These are phyloP conservation scores for Collybia sp. DNA, from an alignment of 768 basidiomycete species.

Conservation along the genomic window DNA sequence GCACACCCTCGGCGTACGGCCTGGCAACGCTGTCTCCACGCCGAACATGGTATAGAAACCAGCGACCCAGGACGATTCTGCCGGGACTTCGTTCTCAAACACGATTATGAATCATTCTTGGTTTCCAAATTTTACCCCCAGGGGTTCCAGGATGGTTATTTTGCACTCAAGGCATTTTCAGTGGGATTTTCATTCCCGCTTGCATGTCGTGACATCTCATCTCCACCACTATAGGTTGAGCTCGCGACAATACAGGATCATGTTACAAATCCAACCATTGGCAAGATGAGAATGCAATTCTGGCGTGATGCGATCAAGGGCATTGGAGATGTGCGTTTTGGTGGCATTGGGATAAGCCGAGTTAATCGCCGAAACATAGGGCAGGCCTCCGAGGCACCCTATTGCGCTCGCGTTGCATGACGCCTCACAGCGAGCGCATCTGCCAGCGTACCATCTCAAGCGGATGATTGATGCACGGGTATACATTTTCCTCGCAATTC, in stretches of 20 bases:
- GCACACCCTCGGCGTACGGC: neutral
- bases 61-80: conserved; percentile 59
- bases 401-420: conserved; percentile 70
- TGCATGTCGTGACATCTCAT: neutral
- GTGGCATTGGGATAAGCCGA: neutral
- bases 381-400: conserved; percentile 75
- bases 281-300: conserved; percentile 84
- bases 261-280: conserved; percentile 68
- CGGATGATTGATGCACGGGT: conserved; percentile 85
- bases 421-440: conserved; percentile 39
- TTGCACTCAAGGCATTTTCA: conserved; percentile 79
- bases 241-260: conserved; percentile 72
- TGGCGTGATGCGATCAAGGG: conserved; percentile 79
- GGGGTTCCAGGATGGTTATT: conserved; percentile 60
- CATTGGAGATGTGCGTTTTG: conserved; percentile 46
- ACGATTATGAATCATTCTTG: conserved; percentile 81
- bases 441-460: conserved; percentile 75
- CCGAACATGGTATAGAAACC: conserved; percentile 4
- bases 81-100: conserved; percentile 63
- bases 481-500: conserved; percentile 18
- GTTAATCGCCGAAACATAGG: conserved; percentile 33
- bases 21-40: conserved; percentile 5
- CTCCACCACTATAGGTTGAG: conserved; percentile 52
- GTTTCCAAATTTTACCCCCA: conserved; percentile 68
- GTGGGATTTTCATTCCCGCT: conserved; percentile 38